Evolutionary conservation across 768 basidiomycete genomes (phyloP).

Genomic region (Leccinum obscurum): DNA sequence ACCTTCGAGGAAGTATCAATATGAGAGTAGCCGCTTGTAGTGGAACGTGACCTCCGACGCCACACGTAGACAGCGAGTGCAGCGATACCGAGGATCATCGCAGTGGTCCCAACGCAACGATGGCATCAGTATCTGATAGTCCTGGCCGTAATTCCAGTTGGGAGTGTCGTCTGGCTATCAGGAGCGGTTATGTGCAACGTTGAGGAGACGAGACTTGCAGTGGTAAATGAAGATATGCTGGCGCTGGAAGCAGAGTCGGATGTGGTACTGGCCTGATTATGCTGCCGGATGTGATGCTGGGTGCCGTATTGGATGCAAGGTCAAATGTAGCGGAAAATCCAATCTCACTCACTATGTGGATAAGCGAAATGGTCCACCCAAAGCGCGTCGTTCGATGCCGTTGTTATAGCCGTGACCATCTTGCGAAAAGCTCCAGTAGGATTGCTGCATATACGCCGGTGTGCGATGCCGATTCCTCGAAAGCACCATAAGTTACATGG

Average conservation of each 20-base stretch:
- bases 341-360: background rate
- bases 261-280: too few relatives aligned
- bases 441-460: background rate
- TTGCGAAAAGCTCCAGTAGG: background rate
- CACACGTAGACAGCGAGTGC: background rate
- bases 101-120: background rate
- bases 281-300: too few relatives aligned
- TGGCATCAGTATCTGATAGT: background rate
- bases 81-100: background rate
- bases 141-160: too few relatives aligned
- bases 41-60: background rate
- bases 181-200: too few relatives aligned
- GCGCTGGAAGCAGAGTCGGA: too few relatives aligned
- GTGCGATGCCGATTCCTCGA: background rate
- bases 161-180: too few relatives aligned
- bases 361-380: background rate
- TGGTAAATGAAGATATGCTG: too few relatives aligned
- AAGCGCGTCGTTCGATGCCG: background rate
- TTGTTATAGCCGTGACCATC: background rate
- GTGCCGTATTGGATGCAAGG: too few relatives aligned
- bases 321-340: too few relatives aligned
- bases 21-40: background rate
- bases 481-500: background rate
- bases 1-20: too few relatives aligned
- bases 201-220: too few relatives aligned